phyloP scores from a whole-genome alignment of 192 early-diverging fungal genomes.

The Gigaspora rosea region DNA sequence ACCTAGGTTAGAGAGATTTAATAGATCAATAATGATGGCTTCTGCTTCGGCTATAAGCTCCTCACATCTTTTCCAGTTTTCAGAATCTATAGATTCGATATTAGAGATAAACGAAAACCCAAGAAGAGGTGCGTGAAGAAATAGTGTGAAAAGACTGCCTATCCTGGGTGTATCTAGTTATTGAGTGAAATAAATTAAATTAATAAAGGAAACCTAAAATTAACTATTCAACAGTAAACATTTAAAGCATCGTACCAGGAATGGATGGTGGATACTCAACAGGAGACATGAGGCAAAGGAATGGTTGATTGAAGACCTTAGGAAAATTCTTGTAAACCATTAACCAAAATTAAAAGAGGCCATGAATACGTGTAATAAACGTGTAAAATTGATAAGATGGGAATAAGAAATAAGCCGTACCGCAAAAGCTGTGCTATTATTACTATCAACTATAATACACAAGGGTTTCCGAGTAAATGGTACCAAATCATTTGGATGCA shows the following conservation, averaged over 20 bases:
- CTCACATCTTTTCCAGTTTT: constrained; percentile 73
- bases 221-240: not conserved
- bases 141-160: constrained; percentile 93
- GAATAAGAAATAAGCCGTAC: constrained; percentile 44
- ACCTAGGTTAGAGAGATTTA: constrained; percentile 43
- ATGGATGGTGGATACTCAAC: constrained; percentile 80
- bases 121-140: constrained; percentile 87
- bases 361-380: constrained; percentile 2
- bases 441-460: constrained; percentile 93
- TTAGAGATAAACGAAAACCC: constrained; percentile 86
- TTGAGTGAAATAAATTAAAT: not conserved
- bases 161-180: constrained; percentile 60
- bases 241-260: constrained; percentile 55
- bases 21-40: constrained; percentile 55
- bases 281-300: constrained; percentile 90
- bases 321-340: constrained; percentile 65
- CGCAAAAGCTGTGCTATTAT: constrained; percentile 82
- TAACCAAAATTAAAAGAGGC: not conserved
- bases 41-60: constrained; percentile 54
- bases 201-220: not conserved
- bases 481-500: constrained; percentile 88
- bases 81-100: constrained; percentile 57
- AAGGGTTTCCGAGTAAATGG: constrained; percentile 95
- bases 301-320: constrained; percentile 83
- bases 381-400: not conserved